phyloP scores from a whole-genome alignment of 1,139 yeast genomes.

The Candida gigantensis region DNA sequence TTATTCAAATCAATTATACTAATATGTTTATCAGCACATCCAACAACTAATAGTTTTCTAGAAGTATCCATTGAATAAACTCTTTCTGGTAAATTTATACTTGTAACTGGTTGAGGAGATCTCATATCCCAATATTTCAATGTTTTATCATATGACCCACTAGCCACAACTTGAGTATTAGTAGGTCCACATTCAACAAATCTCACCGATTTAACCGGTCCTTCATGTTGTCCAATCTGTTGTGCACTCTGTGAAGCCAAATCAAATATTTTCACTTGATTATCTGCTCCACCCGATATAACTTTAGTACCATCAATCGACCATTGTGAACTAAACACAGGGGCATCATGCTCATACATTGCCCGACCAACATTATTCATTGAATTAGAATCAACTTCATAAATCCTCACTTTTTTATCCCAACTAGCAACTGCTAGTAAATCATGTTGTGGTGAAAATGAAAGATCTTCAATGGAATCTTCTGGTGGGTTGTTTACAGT shows the following conservation, averaged over 20 bases:
- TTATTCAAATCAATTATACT: constrained; percentile 75
- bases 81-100: constrained; percentile 83
- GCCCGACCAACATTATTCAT: constrained; percentile 86
- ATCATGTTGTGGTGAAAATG: constrained; percentile 93
- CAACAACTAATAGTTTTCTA: constrained; percentile 82
- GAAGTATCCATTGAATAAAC: constrained; percentile 88
- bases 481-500: constrained; percentile 85
- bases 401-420: constrained; percentile 94
- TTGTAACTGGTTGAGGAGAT: constrained; percentile 79
- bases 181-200: constrained; percentile 82
- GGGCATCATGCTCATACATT: constrained; percentile 84
- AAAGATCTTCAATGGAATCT: constrained; percentile 83
- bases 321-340: constrained; percentile 84
- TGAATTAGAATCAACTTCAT: constrained; percentile 72
- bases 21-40: constrained; percentile 87
- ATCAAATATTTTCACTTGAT: constrained; percentile 83
- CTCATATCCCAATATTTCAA: constrained; percentile 93
- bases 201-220: constrained; percentile 73
- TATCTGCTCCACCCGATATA: constrained; percentile 91
- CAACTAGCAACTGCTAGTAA: constrained; percentile 81
- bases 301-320: constrained; percentile 84
- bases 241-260: constrained; percentile 77
- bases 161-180: constrained; percentile 80
- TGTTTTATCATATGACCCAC: constrained; percentile 97
- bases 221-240: constrained; percentile 86